These are phyloP conservation scores for Yamadazyma siamensis DNA, from an alignment of 1,139 yeast genomes.

Conservation along the genomic window DNA sequence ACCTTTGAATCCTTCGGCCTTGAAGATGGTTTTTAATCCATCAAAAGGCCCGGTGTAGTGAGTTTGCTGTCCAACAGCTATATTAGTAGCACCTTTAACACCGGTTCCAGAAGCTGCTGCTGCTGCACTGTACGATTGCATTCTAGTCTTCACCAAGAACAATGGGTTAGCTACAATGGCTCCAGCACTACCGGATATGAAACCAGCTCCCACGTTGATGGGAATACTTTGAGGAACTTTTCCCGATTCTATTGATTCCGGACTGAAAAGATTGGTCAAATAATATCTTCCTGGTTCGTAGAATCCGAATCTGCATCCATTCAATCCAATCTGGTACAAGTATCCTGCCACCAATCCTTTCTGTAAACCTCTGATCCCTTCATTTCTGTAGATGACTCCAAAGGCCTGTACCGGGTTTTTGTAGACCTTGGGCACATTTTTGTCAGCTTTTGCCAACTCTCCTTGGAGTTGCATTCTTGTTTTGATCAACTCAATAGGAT, in stretches of 20 bases:
- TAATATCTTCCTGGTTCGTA: slow-evolving; percentile 80
- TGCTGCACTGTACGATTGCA: slow-evolving; percentile 70
- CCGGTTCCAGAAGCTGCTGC: slow-evolving; percentile 11
- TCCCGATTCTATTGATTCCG: slow-evolving; percentile 38
- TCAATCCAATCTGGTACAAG: slow-evolving; percentile 81
- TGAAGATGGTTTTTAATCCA: slow-evolving; percentile 62
- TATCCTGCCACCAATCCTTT: slow-evolving; percentile 85
- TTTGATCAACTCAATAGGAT: slow-evolving; percentile 91
- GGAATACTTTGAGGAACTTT: slow-evolving; percentile 56
- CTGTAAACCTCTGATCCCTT: slow-evolving; percentile 85
- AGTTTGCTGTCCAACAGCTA: slow-evolving; percentile 87
- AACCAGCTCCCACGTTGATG: slow-evolving; percentile 79
- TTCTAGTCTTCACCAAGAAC: slow-evolving; percentile 87
- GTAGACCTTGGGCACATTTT: slow-evolving; percentile 52
- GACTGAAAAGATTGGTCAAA: slow-evolving; percentile 55
- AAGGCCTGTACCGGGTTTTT: slow-evolving; percentile 86
- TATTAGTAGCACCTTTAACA: too few species aligned
- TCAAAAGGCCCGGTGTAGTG: slow-evolving; percentile 68
- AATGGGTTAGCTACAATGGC: slow-evolving; percentile 89
- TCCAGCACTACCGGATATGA: slow-evolving; percentile 82
- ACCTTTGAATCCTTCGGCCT: slow-evolving; percentile 72
- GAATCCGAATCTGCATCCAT: slow-evolving; percentile 90
- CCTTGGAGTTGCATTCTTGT: slow-evolving; percentile 97
- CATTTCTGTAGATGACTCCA: slow-evolving; percentile 67
- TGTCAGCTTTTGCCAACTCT: slow-evolving; percentile 59